These are phyloP conservation scores for Pterula multifida DNA, from an alignment of 1,284 basidiomycete species.

Conservation along the genomic window DNA sequence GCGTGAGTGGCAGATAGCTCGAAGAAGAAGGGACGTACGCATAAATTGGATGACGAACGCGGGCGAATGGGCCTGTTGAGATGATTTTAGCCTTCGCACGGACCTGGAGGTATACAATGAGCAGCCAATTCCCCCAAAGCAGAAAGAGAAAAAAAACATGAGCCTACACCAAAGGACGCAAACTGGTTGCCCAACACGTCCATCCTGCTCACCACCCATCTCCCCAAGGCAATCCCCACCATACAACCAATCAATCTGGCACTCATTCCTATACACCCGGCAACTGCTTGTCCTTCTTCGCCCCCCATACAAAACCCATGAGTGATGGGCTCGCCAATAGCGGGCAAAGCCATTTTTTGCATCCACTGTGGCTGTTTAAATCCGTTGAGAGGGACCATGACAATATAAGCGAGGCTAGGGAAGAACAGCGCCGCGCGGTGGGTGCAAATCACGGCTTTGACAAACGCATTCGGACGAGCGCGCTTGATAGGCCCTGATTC, in stretches of 20 bases:
- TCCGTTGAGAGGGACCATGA: background rate
- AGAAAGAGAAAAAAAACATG: background rate
- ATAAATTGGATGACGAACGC: conserved; percentile 22
- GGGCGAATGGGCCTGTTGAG: conserved; percentile 18
- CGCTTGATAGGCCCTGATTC: background rate
- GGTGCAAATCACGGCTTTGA: background rate
- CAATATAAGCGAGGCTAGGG: background rate
- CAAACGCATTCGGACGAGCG: background rate
- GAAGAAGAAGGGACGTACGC: conserved; percentile 11
- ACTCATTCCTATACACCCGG: background rate
- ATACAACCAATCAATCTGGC: background rate
- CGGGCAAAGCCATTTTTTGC: background rate
- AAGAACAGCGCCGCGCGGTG: background rate
- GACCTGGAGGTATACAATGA: background rate
- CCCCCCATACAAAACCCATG: background rate
- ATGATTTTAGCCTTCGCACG: conserved; percentile 16
- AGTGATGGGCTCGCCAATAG: background rate
- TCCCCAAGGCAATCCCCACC: background rate
- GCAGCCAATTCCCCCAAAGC: background rate
- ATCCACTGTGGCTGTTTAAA: background rate
- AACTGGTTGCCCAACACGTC: background rate
- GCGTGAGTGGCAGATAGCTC: background rate
- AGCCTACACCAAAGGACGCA: background rate
- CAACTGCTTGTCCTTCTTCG: background rate
- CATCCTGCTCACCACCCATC: background rate